Evolutionary conservation across 2,329 filamentous ascomycete species (phyloP).

Genomic region (Botrytis elliptica): DNA sequence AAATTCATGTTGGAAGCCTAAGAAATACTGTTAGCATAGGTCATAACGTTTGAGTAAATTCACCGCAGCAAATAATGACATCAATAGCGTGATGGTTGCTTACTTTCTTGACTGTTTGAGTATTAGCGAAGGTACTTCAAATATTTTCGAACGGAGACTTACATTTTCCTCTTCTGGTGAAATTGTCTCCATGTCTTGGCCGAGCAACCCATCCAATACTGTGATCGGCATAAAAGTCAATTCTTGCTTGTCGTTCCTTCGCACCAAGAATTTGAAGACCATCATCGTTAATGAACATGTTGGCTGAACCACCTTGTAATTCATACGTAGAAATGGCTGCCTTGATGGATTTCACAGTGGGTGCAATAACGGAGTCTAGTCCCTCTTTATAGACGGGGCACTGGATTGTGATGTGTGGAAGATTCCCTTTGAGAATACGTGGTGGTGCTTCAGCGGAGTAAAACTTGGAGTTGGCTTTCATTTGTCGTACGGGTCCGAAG

Average conservation of each 20-base stretch:
- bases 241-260: conserved; percentile 60
- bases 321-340: conserved; percentile 75
- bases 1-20: conserved; percentile 76
- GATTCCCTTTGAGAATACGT: conserved; percentile 53
- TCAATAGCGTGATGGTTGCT: conserved; percentile 20
- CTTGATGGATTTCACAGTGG: conserved; percentile 76
- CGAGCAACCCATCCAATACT: conserved; percentile 69
- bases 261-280: conserved; percentile 67
- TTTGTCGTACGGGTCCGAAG: conserved; percentile 71
- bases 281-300: conserved; percentile 76
- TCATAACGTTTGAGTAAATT: neutral
- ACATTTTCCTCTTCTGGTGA: conserved; percentile 60
- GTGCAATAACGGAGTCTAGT: conserved; percentile 69
- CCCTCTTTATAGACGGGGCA: conserved; percentile 89
- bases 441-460: conserved; percentile 72
- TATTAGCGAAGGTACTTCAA: conserved; percentile 22
- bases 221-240: conserved; percentile 67
- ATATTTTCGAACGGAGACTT: conserved; percentile 22
- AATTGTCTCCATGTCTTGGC: conserved; percentile 62
- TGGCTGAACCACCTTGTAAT: conserved; percentile 73
- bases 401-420: conserved; percentile 79
- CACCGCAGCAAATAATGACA: neutral
- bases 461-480: conserved; percentile 75
- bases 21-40: neutral
- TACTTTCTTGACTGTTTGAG: conserved; percentile 42